A percentile compares a stretch with the other conserved stretches of the same genome.
These are phyloP conservation scores for Trichoderma sp. DNA, from an alignment of 2,329 filamentous ascomycete genomes.

Conservation along the genomic window DNA sequence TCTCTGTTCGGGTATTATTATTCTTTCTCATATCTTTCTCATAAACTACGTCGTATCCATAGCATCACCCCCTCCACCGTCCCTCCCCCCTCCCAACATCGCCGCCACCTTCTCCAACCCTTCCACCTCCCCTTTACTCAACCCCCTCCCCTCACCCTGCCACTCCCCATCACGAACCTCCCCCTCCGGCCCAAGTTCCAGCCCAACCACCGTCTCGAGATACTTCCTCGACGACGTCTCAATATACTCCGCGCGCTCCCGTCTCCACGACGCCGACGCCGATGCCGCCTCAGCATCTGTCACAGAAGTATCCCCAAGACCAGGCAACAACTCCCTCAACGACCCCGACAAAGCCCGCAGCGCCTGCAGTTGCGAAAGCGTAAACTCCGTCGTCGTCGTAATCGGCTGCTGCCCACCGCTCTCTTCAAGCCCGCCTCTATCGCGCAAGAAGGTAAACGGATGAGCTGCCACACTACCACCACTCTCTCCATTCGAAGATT, in stretches of 20 bases:
- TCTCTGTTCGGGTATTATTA: background rate
- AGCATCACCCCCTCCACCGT: slow-evolving; percentile 16
- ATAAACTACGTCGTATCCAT: slow-evolving; percentile 31
- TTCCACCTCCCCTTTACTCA: slow-evolving; percentile 54
- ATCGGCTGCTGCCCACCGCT: slow-evolving; percentile 56
- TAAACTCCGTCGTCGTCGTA: slow-evolving; percentile 71
- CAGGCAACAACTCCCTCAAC: slow-evolving; percentile 64
- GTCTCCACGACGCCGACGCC: slow-evolving; percentile 53
- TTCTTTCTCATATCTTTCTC: background rate
- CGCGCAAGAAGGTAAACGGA: slow-evolving; percentile 56
- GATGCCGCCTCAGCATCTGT: slow-evolving; percentile 31
- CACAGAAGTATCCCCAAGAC: slow-evolving; percentile 45
- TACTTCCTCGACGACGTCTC: slow-evolving; percentile 75
- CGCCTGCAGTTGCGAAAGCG: slow-evolving; percentile 77
- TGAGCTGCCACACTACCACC: background rate
- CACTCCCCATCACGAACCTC: slow-evolving; percentile 64
- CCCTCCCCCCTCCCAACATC: slow-evolving; percentile 37
- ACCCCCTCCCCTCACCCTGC: slow-evolving; percentile 52
- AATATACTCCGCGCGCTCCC: slow-evolving; percentile 76
- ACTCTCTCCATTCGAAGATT: slow-evolving; percentile 18
- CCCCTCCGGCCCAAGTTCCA: slow-evolving; percentile 61
- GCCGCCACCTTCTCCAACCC: slow-evolving; percentile 52
- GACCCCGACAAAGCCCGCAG: slow-evolving; percentile 63
- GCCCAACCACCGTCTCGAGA: slow-evolving; percentile 65
- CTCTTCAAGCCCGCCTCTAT: slow-evolving; percentile 49